Percentiles rank a stretch among this genome's conserved stretches.
These are phyloP conservation scores for Entomortierella chlamydospora DNA, from an alignment of 192 early-diverging fungal genomes.

Conservation along the genomic window DNA sequence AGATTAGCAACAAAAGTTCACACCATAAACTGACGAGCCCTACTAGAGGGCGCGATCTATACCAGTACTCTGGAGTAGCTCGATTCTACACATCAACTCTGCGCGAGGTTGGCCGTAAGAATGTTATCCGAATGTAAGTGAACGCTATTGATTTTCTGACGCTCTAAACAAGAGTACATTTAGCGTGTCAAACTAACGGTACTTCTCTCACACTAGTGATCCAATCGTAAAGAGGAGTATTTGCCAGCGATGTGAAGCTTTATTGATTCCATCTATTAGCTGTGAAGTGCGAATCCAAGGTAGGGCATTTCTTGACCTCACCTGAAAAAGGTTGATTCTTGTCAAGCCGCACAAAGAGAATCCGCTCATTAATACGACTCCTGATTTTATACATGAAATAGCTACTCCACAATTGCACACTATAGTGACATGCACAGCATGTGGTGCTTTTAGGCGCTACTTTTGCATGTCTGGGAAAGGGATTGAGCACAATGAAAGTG, in stretches of 20 bases:
- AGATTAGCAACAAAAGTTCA: slow-evolving; percentile 15
- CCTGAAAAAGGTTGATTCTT: too few relatives aligned
- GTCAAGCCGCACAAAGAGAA: too few relatives aligned
- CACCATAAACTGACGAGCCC: slow-evolving; percentile 17
- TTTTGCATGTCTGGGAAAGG: slow-evolving; percentile 46
- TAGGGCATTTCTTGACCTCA: slow-evolving; percentile 10
- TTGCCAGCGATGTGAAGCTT: slow-evolving; percentile 66
- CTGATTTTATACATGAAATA: slow-evolving; percentile 6
- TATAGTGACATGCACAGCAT: slow-evolving; percentile 50
- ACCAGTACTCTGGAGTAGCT: slow-evolving; percentile 27
- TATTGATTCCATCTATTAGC: slow-evolving; percentile 65
- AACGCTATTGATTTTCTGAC: not conserved
- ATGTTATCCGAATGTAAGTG: slow-evolving; percentile 66
- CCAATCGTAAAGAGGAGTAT: slow-evolving; percentile 66
- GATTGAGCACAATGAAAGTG: slow-evolving; percentile 1
- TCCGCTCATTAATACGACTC: not conserved
- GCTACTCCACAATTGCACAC: slow-evolving; percentile 50
- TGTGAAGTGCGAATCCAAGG: slow-evolving; percentile 55
- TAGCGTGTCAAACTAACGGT: too few relatives aligned
- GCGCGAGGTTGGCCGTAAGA: slow-evolving; percentile 61
- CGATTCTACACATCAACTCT: slow-evolving; percentile 63
- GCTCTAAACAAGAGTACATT: too few relatives aligned
- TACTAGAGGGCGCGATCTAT: not conserved
- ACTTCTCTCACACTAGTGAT: slow-evolving; percentile 51
- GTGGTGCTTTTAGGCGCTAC: slow-evolving; percentile 52